These are phyloP conservation scores for Candida ipomoeae DNA, from an alignment of 805 yeast species.

Conservation along the genomic window DNA sequence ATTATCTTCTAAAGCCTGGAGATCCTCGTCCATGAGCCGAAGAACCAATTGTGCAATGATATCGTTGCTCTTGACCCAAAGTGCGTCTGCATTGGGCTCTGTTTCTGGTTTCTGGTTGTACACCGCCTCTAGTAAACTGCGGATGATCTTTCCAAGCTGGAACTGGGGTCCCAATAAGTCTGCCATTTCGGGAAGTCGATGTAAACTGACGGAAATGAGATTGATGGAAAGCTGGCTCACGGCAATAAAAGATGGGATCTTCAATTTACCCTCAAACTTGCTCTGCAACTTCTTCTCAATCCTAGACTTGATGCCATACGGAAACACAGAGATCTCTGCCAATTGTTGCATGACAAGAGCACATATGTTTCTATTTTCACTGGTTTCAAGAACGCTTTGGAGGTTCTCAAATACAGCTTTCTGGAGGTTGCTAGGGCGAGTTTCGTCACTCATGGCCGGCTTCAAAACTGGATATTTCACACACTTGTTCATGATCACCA, in stretches of 20 bases:
- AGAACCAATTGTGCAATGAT: constrained; percentile 35
- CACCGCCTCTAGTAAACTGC: constrained; percentile 51
- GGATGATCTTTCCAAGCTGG: constrained; percentile 34
- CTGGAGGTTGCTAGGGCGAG: constrained; percentile 58
- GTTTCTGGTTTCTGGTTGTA: constrained; percentile 38
- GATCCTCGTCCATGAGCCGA: constrained; percentile 23
- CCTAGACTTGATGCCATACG: constrained; percentile 56
- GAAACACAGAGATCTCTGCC: constrained; percentile 49
- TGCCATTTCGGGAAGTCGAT: constrained; percentile 23
- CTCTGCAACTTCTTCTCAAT: constrained; percentile 50
- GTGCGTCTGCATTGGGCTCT: constrained; percentile 25
- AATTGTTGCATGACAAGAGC: constrained; percentile 51
- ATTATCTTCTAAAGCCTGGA: constrained; percentile 8
- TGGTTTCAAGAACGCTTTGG: constrained; percentile 19
- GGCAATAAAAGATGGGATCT: constrained; percentile 63
- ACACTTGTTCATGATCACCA: constrained; percentile 59
- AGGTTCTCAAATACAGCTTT: constrained; percentile 50
- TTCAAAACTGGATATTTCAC: constrained; percentile 73
- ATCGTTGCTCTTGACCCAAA: constrained; percentile 51
- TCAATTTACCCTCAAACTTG: constrained; percentile 31
- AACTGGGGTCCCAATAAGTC: constrained; percentile 43
- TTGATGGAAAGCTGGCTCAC: constrained; percentile 47
- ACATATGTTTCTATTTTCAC: constrained; percentile 29
- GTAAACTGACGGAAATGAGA: constrained; percentile 38
- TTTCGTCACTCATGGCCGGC: constrained; percentile 48